Conservation (phyloP, 176 grass and related monocot genomes). For the Musa troglodytarum region DNA sequence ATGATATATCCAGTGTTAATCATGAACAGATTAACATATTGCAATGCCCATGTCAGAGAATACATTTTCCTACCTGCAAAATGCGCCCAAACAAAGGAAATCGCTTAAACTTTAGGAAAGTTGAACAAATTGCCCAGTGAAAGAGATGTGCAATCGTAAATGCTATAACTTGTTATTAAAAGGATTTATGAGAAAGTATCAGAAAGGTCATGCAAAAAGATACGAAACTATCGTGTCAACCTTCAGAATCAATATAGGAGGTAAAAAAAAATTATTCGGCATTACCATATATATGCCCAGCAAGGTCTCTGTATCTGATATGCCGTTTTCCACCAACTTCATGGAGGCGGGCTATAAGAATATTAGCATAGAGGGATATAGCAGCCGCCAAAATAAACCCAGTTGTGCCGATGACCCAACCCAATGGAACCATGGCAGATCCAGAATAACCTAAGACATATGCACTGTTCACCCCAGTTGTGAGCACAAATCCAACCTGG, state of each 20-base stretch:
- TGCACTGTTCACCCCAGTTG: constrained; percentile 83
- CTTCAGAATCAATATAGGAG: not conserved
- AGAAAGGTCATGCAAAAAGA: not conserved
- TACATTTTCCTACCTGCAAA: constrained; percentile 77
- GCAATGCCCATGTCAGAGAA: constrained; percentile 76
- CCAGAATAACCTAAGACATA: constrained; percentile 95
- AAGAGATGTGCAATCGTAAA: not conserved
- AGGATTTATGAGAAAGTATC: not conserved
- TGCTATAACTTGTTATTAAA: not conserved
- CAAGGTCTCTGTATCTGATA: constrained; percentile 98
- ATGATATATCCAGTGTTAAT: constrained; percentile 97
- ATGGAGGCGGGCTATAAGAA: constrained; percentile 66
- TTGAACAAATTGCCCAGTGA: not conserved
- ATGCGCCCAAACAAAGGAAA: not conserved
- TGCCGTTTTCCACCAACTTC: constrained; percentile 82
- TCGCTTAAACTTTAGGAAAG: not conserved
- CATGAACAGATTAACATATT: constrained; percentile 99
- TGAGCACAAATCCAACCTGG: constrained; percentile 83
- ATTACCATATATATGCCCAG: constrained; percentile 91
- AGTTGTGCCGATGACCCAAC: constrained; percentile 56
- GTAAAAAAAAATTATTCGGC: not conserved
- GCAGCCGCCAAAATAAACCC: constrained; percentile 78
- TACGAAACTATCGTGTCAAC: not conserved
- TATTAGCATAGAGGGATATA: constrained; percentile 88
- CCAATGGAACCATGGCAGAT: constrained; percentile 75